Evolutionary conservation across 2,329 filamentous ascomycete species (phyloP), one percentile per base, ranked within the genome.

Genomic region (Xylariaceae sp.): DNA sequence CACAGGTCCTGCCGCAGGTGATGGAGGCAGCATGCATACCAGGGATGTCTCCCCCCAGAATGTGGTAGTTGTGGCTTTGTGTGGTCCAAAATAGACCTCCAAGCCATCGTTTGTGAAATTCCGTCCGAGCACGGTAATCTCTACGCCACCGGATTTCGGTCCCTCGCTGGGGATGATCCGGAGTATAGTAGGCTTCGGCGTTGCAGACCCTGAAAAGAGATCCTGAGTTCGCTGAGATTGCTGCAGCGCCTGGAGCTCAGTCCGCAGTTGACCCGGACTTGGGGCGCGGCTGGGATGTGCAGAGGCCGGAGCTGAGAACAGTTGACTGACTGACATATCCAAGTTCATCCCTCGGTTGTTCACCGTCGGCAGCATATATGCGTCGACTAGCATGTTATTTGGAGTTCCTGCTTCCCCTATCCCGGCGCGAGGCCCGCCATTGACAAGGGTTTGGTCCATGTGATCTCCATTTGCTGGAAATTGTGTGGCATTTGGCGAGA

Each of bases 121-220:
- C 48, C 81, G 85, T 13, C 89, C 88, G 7, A 94, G 69, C 40
- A 92, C 76, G 0, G 86, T 90, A 3, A 95, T 87, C 59, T 96
- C 88, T 36, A 87, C 88, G 29, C 88, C 88, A 43, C 88, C 88
- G 24, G 78, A 78, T 42, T 81, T 85, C 5, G 88, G 85, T 0
- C 88, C 88, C 60, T 94, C 85, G 19, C 74, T 75, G 0, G 89
- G 88, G 24, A 92, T 86, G 45, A 95, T 73, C 59, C 89, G 90
- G 58, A 87, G 82, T 15, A 94, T 90, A 13, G 76, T 74, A 1
- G 82, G 76, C 2, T 74, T 68, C 9, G 63, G 58, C 1, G 71
- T 65, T 30, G 70, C 57, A 18, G 75, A 68, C 21, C 76, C 61
- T 14, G 62, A 60, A 59, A 73, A 79, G 3, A 80, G 27, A 32